These are phyloP conservation scores for Peronosclerospora sorghi DNA, from an alignment of 352 stramenopile species.

Conservation along the genomic window DNA sequence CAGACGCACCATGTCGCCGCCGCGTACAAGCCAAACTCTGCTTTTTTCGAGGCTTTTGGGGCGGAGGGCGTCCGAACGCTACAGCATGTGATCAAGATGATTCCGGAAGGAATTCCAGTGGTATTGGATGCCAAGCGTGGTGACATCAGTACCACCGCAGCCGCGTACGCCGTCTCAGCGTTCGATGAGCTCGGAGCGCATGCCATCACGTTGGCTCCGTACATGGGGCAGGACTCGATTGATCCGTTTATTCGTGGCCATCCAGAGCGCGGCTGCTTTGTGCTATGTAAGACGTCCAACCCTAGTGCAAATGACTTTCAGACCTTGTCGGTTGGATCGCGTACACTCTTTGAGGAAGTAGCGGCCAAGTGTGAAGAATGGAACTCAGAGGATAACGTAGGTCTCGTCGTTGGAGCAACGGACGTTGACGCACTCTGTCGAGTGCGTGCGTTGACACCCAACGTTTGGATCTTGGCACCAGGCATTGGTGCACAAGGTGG, in stretches of 20 bases:
- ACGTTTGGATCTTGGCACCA: slow-evolving; percentile 95
- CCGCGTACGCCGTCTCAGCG: slow-evolving; percentile 90
- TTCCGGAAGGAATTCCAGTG: slow-evolving; percentile 90
- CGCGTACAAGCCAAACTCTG: slow-evolving; percentile 98
- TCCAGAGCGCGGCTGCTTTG: slow-evolving; percentile 88
- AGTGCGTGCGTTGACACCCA: slow-evolving; percentile 74
- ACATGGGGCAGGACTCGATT: slow-evolving; percentile 98
- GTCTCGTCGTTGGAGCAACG: slow-evolving; percentile 96
- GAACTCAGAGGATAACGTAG: slow-evolving; percentile 87
- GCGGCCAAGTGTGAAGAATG: slow-evolving; percentile 84
- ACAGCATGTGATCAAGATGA: slow-evolving; percentile 79
- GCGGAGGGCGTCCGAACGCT: slow-evolving; percentile 85
- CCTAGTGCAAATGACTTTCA: slow-evolving; percentile 94
- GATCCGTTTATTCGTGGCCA: slow-evolving; percentile 89
- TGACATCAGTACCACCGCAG: slow-evolving; percentile 97
- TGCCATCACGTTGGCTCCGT: slow-evolving; percentile 94
- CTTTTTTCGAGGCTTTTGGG: slow-evolving; percentile 95
- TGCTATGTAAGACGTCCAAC: slow-evolving; percentile 99
- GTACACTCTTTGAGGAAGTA: slow-evolving; percentile 84
- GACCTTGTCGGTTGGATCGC: slow-evolving; percentile 49
- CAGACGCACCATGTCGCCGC: slow-evolving; percentile 88
- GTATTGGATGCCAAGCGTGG: slow-evolving; percentile 97
- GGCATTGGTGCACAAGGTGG: slow-evolving; percentile 91
- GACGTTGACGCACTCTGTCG: slow-evolving; percentile 87
- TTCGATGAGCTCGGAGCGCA: slow-evolving; percentile 91